Base-by-base conservation (phyloP, 176 grass and related monocot genomes). In the Pontederia paniculata region DNA sequence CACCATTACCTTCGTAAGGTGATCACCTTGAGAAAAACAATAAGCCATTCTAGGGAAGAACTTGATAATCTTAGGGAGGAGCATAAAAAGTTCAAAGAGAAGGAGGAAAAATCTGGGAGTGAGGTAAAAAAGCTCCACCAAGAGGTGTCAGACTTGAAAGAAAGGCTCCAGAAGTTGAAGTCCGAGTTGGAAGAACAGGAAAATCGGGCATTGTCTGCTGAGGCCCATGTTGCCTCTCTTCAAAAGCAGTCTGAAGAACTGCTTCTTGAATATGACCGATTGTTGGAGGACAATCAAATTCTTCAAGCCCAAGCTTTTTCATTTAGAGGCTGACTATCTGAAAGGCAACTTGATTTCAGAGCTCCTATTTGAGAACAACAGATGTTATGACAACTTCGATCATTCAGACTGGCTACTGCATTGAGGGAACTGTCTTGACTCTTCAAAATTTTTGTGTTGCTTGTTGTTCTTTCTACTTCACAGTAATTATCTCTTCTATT, bases 211-310 rank as follows among this genome's bases (percentile, higher is more conserved):
- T 14, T 72, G 3, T 58, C 49, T 4, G 84, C 77, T 4, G 89
- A 95, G 62, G 68, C 65, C 55, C 84, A 88, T 23, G 81, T 84
- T 15, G 63, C 86, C 0, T 77, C 89, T 2, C 65, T 95, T 42
- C 89, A 88, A 47, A 88, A 88, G 68, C 84, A 95, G 19, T 88
- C 77, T 0, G 89, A 84, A 53, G 89, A 95, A 65, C 65, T 95
- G 50, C 89, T 95, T 20, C 73, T 84, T 12, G 84, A 95, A 65
- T 95, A 95, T 1, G 89, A 95, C 71, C 70, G 78, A 21, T 66
- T 85, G 74, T 64, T 95, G 45, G 89, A 95, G 62, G 89, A 95
- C 73, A 94, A 95, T 60, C 89, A 95, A 58, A 74, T 88, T 54
- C 75, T 95, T 11, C 89, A 95, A 31, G 41, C 78, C 46, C 84